A percentile compares a stretch with the other conserved stretches of the same genome.
Evolutionary conservation across 495 filamentous ascomycete species (phyloP).

Genomic region (Parmelia sp.): DNA sequence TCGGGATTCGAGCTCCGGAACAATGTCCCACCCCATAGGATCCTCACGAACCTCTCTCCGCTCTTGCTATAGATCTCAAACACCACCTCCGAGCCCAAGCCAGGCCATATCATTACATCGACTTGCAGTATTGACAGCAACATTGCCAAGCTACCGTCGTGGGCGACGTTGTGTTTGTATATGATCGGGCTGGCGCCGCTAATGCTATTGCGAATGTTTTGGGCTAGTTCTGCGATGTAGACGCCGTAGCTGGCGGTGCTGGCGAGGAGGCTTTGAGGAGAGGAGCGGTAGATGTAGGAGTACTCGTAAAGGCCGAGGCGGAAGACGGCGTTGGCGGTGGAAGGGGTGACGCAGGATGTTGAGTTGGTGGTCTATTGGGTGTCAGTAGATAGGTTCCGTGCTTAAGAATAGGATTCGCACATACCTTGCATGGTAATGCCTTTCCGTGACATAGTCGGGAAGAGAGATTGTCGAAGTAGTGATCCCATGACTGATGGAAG

Average conservation of each 20-base stretch:
- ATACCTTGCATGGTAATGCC: constrained; percentile 52
- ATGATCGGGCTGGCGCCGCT: constrained; percentile 24
- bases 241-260: constrained; percentile 51
- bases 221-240: constrained; percentile 57
- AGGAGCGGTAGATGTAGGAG: constrained; percentile 58
- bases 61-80: constrained; percentile 55
- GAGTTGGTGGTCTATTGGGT: constrained; percentile 29
- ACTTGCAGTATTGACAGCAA: constrained; percentile 60
- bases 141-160: constrained; percentile 59
- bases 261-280: constrained; percentile 47
- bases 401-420: not conserved
- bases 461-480: constrained; percentile 69
- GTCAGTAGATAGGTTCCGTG: not conserved
- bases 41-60: constrained; percentile 40
- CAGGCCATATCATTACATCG: constrained; percentile 66
- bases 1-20: constrained; percentile 51
- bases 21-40: constrained; percentile 58
- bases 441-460: constrained; percentile 60
- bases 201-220: constrained; percentile 47
- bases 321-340: constrained; percentile 54
- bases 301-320: constrained; percentile 66
- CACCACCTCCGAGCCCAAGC: constrained; percentile 63
- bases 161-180: constrained; percentile 63
- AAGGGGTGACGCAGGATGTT: constrained; percentile 49
- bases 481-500: constrained; percentile 60